Evolutionary conservation across 2,329 filamentous ascomycete species (phyloP), one percentile per base, ranked within the genome.

Genomic region (Cladophialophora exuberans): DNA sequence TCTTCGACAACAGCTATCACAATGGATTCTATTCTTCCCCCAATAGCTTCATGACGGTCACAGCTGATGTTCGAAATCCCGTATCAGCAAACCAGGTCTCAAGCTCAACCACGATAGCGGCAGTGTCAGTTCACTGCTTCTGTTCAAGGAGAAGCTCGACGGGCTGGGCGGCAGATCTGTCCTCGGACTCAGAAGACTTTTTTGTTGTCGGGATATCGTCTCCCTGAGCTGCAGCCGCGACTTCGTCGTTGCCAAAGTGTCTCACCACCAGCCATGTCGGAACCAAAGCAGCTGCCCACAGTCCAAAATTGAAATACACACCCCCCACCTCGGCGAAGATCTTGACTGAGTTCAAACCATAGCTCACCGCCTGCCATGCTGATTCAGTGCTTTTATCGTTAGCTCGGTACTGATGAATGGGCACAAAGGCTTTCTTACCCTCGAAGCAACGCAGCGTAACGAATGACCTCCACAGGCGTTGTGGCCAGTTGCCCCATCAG

Each of bases 281-380:
- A 2, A 78, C 61, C 9, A 90, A 72, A 0, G 86, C 78, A 0
- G 87, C 61, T 0, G 74, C 86, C 85, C 86, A 90, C 0, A 90
- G 73, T 0, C 73, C 81, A 66, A 89, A 88, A 64, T 89, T 90
- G 63, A 89, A 73, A 65, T 90, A 90, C 0, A 88, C 78, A 13
- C 78, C 83, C 2, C 86, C 87, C 2, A 88, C 78, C 45, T 84
- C 73, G 1, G 81, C 85, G 67, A 90, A 85, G 4, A 88, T 67
- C 0, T 74, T 71, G 7, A 89, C 62, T 2, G 83, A 85, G 6
- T 80, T 82, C 0, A 89, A 69, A 0, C 87, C 87, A 56, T 90
- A 90, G 64, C 84, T 87, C 13, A 90, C 71, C 5, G 86, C 87
- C 66, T 90, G 87, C 73, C 84, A 86, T 0, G 85, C 87, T 1